phyloP scores from a whole-genome alignment of 176 grass and related monocot genomes.

The Avena atlantica region DNA sequence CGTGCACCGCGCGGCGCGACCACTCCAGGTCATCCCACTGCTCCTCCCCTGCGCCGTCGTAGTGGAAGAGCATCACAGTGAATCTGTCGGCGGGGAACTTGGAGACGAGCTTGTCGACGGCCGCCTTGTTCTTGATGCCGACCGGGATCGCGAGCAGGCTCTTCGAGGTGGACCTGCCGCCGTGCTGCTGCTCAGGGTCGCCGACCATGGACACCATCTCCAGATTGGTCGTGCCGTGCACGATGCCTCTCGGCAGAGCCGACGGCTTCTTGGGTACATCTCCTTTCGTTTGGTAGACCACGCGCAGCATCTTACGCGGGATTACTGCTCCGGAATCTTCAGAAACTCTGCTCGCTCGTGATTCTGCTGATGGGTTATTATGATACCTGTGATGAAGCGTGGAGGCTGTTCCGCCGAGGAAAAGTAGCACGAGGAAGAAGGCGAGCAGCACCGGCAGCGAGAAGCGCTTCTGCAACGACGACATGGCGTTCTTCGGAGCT shows the following conservation, averaged over 20 bases:
- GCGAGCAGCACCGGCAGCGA: background rate
- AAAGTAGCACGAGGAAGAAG: background rate
- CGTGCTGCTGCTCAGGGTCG: conserved; percentile 51
- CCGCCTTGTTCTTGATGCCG: conserved; percentile 78
- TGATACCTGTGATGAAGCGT: background rate
- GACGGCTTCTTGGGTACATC: background rate
- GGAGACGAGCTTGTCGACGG: conserved; percentile 68
- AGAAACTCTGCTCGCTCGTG: background rate
- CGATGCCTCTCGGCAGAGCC: conserved; percentile 75
- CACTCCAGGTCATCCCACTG: conserved; percentile 68
- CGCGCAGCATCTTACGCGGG: background rate
- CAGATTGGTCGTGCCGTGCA: conserved; percentile 66
- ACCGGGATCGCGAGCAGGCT: conserved; percentile 82
- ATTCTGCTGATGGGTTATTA: background rate
- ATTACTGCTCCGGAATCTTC: background rate
- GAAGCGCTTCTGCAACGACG: background rate
- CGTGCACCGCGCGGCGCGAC: conserved; percentile 58
- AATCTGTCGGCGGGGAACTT: conserved; percentile 68
- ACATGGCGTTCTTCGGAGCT: background rate
- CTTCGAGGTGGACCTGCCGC: conserved; percentile 35
- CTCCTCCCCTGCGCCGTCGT: conserved; percentile 70
- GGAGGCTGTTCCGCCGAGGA: background rate
- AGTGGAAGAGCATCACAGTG: conserved; percentile 79
- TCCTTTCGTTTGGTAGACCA: background rate
- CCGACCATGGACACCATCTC: conserved; percentile 47